Conservation (phyloP, 2,329 filamentous ascomycete species). For the Aspergillus sp. region DNA sequence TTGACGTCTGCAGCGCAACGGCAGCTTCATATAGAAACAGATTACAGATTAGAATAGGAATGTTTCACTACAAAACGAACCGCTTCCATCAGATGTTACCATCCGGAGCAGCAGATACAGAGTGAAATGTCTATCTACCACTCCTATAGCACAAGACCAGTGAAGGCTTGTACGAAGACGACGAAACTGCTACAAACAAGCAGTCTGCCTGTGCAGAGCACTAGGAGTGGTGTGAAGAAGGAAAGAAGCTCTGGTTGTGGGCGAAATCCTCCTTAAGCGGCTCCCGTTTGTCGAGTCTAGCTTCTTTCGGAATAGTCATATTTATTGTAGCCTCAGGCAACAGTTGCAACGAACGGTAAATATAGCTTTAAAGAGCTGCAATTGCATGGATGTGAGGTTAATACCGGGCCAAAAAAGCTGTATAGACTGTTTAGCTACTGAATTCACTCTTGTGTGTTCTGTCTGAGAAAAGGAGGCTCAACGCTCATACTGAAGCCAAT, state of each 20-base stretch:
- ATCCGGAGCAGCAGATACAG: slow-evolving; percentile 90
- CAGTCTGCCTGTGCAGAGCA: slow-evolving; percentile 44
- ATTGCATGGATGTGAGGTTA: not conserved
- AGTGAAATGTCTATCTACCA: slow-evolving; percentile 66
- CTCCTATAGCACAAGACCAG: slow-evolving; percentile 50
- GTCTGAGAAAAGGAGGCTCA: not conserved
- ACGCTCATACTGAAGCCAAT: not conserved
- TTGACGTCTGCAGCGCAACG: slow-evolving; percentile 1
- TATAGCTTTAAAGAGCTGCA: not conserved
- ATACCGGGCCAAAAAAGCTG: too few relatives aligned
- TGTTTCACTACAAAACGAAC: slow-evolving; percentile 80
- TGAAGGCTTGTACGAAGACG: slow-evolving; percentile 38
- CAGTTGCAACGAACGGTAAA: not conserved
- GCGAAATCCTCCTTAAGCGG: slow-evolving; percentile 26
- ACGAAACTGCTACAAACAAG: slow-evolving; percentile 34
- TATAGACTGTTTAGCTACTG: not conserved
- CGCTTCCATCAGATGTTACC: slow-evolving; percentile 68
- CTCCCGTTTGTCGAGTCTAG: slow-evolving; percentile 17
- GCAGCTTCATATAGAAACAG: not conserved
- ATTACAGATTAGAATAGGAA: slow-evolving; percentile 27
- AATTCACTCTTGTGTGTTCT: not conserved
- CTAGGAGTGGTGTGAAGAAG: slow-evolving; percentile 41
- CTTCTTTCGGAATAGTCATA: slow-evolving; percentile 22
- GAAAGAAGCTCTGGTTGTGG: slow-evolving; percentile 17
- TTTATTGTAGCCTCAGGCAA: not conserved